Evolutionary conservation across 2,329 filamentous ascomycete genomes (phyloP), one percentile per base, ranked within the genome.

Genomic region (Bipolaris sorokiniana): DNA sequence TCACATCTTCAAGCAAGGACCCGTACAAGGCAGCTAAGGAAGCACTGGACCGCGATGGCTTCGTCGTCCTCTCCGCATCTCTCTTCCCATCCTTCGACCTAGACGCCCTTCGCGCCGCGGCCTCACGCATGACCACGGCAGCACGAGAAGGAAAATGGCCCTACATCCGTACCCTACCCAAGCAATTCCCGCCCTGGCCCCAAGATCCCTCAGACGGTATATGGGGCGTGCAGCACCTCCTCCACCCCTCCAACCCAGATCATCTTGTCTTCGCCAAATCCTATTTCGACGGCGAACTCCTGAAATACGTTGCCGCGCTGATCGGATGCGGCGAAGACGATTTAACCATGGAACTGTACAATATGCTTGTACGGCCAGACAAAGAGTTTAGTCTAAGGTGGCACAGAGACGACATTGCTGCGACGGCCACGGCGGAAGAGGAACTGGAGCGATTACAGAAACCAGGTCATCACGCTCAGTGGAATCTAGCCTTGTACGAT

Each of bases 111-210:
- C 88, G 87, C 66, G 70, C 73, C 51, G 88, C 88, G 40, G 85
- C 87, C 48, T 71, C 79, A 33, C 75, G 82, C 55, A 83, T 85
- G n/a, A 86, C 87, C 18, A 71, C 78, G 2, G 79, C 86, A 40
- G 89, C 90, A 40, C 86, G 90, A 61, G 66, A 80, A n/a, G 91
- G 91, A 36, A 71, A 82, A 61, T 97, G 92, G 92, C 90, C 90
- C 3, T 84, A 90, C 77, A 87, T 96, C 69, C 89, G 92, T 63
- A 94, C 90, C 0, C 85, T 95, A 2, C 90, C 90, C 51, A 96
- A 96, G 77, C 92, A 96, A 77, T 97, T 96, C 78, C 92, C 92
- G 0, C 92, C 92, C 0, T 96, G 92, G 92, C 80, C 84, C 4
- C 81, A 81, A n/a, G 80, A 81, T 48, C 79, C 82, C 1, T 79